Evolutionary conservation across 1,284 basidiomycete species (phyloP), one percentile per base, ranked within the genome.

Genomic region (Volvariella surrecta): DNA sequence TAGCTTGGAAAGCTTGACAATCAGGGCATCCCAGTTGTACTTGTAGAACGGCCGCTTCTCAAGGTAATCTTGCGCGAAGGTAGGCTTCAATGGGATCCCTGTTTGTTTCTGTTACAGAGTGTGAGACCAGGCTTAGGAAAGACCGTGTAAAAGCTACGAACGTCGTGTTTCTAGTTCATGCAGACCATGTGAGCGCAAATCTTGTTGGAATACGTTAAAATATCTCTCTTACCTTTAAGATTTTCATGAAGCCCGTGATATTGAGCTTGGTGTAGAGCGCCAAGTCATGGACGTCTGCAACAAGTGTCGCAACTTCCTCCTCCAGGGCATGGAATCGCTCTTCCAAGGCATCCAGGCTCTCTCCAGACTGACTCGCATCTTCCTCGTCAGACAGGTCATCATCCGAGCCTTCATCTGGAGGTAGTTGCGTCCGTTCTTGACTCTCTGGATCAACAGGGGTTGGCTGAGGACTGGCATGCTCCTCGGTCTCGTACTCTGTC

Each of bases 171-270:
- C 81, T 84, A 30, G 15, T 32, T 20, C 44, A 28, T 11, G 24
- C 24, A n/a, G n/a, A n/a, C n/a, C n/a, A 32, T 35, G 7, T n/a
- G 34, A 45, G 45, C 37, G 39, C 24, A 21, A 37, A 40, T 16
- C 22, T 11, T 45, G 28, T 34, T 11, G 16, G 19, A 16, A 32
- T 48, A 19, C 41, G 16, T 16, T n/a, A 13, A 20, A 40, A 31
- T 13, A 15, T 31, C 28, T 13, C n/a, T 49, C 53, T 11, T 41
- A 82, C 84, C 76, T 99, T 99, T 51, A 98, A 74, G 51, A 99
- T 99, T 70, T 99, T 99, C 75, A 97, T 89, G 65, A 99, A 99
- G 7, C 96, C 96, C 1, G 96, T 95, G 60, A 90, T 92, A 63
- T 97, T 97, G 51, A 98, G 76, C 64, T 98, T 98, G 3, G 89